These are phyloP conservation scores for Yamadazyma nakazawae DNA, from an alignment of 805 yeast genomes.

Conservation along the genomic window DNA sequence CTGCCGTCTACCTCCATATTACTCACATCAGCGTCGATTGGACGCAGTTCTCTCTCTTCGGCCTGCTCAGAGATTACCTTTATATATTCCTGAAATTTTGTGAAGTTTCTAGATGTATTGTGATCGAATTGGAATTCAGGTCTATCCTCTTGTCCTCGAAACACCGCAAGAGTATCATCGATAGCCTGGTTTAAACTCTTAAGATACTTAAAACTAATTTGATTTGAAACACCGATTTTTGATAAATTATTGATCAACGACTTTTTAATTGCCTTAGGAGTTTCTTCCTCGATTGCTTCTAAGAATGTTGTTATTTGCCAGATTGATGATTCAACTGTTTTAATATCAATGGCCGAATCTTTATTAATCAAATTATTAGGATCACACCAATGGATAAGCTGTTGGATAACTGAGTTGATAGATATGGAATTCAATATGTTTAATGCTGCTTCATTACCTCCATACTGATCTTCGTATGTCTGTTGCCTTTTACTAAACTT, in stretches of 20 bases:
- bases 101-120: conserved; percentile 27
- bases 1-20: not conserved
- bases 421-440: conserved; percentile 1
- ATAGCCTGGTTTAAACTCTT: conserved; percentile 32
- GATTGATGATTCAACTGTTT: conserved; percentile 46
- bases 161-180: conserved; percentile 27
- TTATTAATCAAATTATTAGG: conserved; percentile 60
- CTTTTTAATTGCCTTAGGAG: conserved; percentile 51
- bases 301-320: conserved; percentile 55
- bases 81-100: conserved; percentile 26
- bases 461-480: conserved; percentile 3
- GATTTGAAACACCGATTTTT: conserved; percentile 38
- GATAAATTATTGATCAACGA: conserved; percentile 50
- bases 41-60: conserved; percentile 16
- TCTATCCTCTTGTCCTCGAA: conserved; percentile 21
- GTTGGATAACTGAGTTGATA: conserved; percentile 55
- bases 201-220: conserved; percentile 26
- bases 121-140: conserved; percentile 33
- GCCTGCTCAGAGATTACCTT: conserved; percentile 24
- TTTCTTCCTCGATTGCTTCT: conserved; percentile 46
- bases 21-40: not conserved
- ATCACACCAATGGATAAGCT: conserved; percentile 81
- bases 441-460: conserved; percentile 4
- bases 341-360: conserved; percentile 38
- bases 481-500: conserved; percentile 12